Conservation (phyloP, 2,329 filamentous ascomycete genomes). For the Sodiomyces alkalinus region DNA sequence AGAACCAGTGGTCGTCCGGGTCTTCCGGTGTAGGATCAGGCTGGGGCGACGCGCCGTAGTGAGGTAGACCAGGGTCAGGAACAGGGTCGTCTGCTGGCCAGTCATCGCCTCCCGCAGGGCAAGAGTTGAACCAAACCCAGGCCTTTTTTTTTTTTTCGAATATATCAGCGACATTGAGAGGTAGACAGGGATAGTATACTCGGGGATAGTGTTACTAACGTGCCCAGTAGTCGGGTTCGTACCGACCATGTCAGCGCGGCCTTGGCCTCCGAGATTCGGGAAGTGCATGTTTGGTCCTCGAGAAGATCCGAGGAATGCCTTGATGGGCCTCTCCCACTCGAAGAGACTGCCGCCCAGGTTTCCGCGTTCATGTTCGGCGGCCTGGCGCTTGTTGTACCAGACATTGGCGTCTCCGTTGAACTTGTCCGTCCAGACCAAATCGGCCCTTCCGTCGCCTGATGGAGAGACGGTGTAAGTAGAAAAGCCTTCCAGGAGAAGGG, state of each 20-base stretch:
- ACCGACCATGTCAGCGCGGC: slow-evolving; percentile 3
- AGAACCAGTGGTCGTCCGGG: slow-evolving; percentile 3
- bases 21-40: too few relatives aligned
- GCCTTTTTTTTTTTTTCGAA: neutral
- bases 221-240: slow-evolving; percentile 2
- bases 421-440: slow-evolving; percentile 3
- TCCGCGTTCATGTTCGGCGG: neutral
- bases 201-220: neutral
- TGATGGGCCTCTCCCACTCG: neutral
- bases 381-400: slow-evolving; percentile 1
- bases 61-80: slow-evolving; percentile 1
- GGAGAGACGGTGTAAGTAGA: too few relatives aligned
- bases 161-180: neutral
- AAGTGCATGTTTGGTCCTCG: slow-evolving; percentile 1
- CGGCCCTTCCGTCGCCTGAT: slow-evolving; percentile 2
- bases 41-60: neutral
- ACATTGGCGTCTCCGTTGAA: slow-evolving; percentile 3
- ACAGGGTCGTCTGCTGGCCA: slow-evolving; percentile 1
- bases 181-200: too few relatives aligned
- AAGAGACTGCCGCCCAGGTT: slow-evolving; percentile 1
- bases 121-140: slow-evolving; percentile 4
- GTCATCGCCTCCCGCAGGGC: slow-evolving; percentile 3
- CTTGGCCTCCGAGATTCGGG: slow-evolving; percentile 1
- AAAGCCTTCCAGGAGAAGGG: too few relatives aligned
- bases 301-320: neutral